phyloP scores from a whole-genome alignment of 176 grass and related monocot genomes.

The Rhipidocladum racemiflorum region DNA sequence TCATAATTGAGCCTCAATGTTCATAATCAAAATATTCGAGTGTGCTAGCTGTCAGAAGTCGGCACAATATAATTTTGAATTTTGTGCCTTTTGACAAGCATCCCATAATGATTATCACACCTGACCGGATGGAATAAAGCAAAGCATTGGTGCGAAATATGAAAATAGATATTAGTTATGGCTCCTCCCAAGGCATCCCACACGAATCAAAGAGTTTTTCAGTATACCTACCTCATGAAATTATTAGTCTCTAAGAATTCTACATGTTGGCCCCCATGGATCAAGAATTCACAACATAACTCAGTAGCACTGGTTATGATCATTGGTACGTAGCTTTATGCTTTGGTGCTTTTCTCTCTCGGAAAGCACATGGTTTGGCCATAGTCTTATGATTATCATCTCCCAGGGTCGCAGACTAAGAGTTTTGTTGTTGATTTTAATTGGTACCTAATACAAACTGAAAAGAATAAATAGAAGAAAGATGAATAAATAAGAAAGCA shows the following conservation, averaged over 20 bases:
- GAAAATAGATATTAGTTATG: neutral
- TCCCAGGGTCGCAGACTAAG: neutral
- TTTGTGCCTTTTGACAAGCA: neutral
- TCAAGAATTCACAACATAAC: too few species aligned
- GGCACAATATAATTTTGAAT: neutral
- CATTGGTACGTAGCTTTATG: too few species aligned
- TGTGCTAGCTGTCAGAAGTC: neutral
- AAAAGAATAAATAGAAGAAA: slow-evolving; percentile 13
- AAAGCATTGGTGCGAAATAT: slow-evolving; percentile 1
- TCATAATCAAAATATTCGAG: neutral
- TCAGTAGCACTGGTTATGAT: too few species aligned
- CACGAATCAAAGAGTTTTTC: too few species aligned
- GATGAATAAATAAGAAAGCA: neutral
- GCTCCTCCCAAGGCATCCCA: too few species aligned
- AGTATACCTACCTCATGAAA: too few species aligned
- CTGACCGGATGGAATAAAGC: neutral
- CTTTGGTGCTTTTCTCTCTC: too few species aligned
- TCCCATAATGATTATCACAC: neutral
- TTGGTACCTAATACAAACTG: neutral
- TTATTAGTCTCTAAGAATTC: too few species aligned
- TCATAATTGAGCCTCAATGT: neutral
- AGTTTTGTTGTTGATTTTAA: neutral
- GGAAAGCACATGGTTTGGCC: neutral
- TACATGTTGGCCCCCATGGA: too few species aligned
- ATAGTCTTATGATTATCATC: neutral